Conservation (phyloP, 2,329 filamentous ascomycete genomes). For the Byssoonygena ceratinophila region DNA sequence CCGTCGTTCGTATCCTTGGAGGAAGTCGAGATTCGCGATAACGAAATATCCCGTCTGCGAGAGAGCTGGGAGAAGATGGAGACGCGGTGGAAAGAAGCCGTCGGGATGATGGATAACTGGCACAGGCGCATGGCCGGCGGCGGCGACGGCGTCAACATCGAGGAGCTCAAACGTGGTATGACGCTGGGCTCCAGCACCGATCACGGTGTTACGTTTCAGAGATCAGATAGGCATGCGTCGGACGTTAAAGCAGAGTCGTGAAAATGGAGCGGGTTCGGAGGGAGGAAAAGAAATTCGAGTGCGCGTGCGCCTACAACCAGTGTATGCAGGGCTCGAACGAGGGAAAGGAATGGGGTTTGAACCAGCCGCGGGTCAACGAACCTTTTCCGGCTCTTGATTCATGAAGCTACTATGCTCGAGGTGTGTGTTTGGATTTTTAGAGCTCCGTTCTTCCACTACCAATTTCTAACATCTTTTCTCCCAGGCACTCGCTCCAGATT, state of each 20-base stretch:
- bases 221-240: background rate
- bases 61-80: slow-evolving; percentile 93
- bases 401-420: too few species aligned
- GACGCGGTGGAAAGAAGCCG: slow-evolving; percentile 74
- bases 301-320: background rate
- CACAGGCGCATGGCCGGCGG: slow-evolving; percentile 58
- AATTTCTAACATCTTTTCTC: too few species aligned
- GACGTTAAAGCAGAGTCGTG: background rate
- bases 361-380: too few species aligned
- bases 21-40: slow-evolving; percentile 83
- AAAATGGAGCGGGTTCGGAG: background rate
- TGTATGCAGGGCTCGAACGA: background rate
- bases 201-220: background rate
- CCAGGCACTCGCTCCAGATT: too few species aligned
- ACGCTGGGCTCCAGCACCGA: slow-evolving; percentile 32
- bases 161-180: slow-evolving; percentile 36
- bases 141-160: slow-evolving; percentile 33
- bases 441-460: too few species aligned
- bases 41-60: slow-evolving; percentile 73
- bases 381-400: too few species aligned
- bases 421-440: too few species aligned
- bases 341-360: too few species aligned
- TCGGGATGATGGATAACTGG: slow-evolving; percentile 87
- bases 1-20: slow-evolving; percentile 93
- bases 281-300: background rate